A percentile compares a stretch with the other conserved stretches of the same genome.
These are phyloP conservation scores for Diplotaxis tenuifolia DNA, from an alignment of 345 rosid genomes.

Conservation along the genomic window DNA sequence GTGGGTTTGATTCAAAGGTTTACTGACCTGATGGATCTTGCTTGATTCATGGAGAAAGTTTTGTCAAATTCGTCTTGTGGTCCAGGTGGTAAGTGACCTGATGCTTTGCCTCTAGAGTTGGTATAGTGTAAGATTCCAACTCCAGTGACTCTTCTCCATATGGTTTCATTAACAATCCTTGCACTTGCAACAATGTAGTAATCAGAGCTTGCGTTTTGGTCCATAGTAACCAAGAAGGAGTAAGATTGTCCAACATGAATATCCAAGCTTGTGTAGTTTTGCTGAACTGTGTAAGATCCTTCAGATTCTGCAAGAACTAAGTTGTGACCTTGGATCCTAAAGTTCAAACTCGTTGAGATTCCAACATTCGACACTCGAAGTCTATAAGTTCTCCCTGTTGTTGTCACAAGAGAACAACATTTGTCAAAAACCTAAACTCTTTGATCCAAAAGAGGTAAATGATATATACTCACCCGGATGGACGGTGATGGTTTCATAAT, in stretches of 20 bases:
- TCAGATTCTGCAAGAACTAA: conserved; percentile 83
- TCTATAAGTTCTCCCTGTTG: conserved; percentile 86
- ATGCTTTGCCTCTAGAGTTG: conserved; percentile 92
- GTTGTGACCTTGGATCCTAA: conserved; percentile 94
- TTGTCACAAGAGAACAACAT: neutral
- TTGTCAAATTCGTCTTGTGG: conserved; percentile 86
- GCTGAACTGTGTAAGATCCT: conserved; percentile 97
- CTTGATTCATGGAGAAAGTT: conserved; percentile 98
- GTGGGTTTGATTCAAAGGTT: too few relatives aligned
- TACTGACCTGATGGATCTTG: conserved; percentile 91
- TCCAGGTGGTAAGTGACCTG: conserved; percentile 79
- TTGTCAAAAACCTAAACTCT: neutral
- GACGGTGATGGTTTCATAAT: conserved; percentile 71
- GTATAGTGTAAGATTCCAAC: conserved; percentile 87
- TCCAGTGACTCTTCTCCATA: conserved; percentile 92
- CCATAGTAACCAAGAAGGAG: conserved; percentile 89
- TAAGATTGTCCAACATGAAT: conserved; percentile 94
- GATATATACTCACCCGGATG: conserved; percentile 74
- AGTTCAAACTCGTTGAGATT: conserved; percentile 82
- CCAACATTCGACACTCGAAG: conserved; percentile 93
- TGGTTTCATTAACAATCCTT: conserved; percentile 79
- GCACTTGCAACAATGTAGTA: conserved; percentile 99
- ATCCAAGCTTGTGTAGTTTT: conserved; percentile 95
- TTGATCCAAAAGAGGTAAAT: neutral
- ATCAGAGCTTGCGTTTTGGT: conserved; percentile 94